Evolutionary conservation across 257 asterid genomes (phyloP).

Genomic region (Ajuga chamaepitys): DNA sequence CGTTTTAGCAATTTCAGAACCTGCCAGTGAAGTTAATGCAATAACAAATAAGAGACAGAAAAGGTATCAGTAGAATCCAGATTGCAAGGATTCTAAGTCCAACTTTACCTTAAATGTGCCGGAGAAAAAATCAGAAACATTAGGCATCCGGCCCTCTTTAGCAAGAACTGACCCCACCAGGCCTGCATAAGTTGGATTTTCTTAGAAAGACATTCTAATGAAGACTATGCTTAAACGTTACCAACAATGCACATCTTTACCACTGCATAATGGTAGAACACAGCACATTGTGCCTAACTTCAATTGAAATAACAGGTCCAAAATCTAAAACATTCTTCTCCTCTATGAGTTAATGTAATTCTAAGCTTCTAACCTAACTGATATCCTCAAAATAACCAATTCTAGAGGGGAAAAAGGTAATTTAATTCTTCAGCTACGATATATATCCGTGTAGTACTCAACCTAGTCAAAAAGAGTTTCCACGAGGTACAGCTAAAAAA

Average conservation of each 20-base stretch:
- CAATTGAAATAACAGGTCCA: background rate
- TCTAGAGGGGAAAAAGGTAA: too few species aligned
- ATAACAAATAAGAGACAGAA: slow-evolving; percentile 9
- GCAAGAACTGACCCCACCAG: slow-evolving; percentile 75
- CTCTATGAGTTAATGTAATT: background rate
- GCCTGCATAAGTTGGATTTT: slow-evolving; percentile 40
- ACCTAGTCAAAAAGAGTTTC: background rate
- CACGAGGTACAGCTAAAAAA: background rate
- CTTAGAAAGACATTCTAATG: background rate
- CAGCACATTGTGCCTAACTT: slow-evolving; percentile 1
- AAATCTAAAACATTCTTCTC: background rate
- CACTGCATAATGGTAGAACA: background rate
- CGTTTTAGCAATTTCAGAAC: slow-evolving; percentile 39
- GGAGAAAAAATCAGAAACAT: slow-evolving; percentile 47
- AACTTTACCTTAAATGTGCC: slow-evolving; percentile 72
- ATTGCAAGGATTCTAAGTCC: background rate
- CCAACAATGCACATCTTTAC: background rate
- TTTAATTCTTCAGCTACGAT: background rate
- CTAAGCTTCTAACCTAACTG: background rate
- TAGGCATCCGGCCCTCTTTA: slow-evolving; percentile 58
- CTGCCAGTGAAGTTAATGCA: slow-evolving; percentile 36
- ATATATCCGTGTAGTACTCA: background rate
- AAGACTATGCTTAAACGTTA: background rate
- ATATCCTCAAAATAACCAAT: too few species aligned
- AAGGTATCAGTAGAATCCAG: background rate